Conservation (phyloP, 2,329 filamentous ascomycete species). For the Talaromyces sp. region DNA sequence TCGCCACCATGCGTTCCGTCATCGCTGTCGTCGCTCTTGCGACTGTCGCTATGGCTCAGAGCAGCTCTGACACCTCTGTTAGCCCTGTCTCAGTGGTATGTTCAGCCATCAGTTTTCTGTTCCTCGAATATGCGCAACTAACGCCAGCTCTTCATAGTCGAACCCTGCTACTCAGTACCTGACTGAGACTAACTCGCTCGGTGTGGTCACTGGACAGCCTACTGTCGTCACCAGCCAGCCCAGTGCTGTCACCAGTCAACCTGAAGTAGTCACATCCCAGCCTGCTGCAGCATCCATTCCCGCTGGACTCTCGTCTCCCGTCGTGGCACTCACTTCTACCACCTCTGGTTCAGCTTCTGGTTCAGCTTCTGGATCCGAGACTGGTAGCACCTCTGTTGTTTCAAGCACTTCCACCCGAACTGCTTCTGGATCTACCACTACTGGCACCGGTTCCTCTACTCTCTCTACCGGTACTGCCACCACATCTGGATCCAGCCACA, state of each 20-base stretch:
- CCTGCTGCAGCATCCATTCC: slow-evolving; percentile 41
- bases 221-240: slow-evolving; percentile 34
- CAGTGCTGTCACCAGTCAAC: slow-evolving; percentile 29
- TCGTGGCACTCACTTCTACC: slow-evolving; percentile 22
- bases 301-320: slow-evolving; percentile 35
- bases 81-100: slow-evolving; percentile 15
- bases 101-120: background rate
- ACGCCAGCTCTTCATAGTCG: slow-evolving; percentile 25
- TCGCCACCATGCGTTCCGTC: slow-evolving; percentile 50
- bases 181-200: slow-evolving; percentile 48
- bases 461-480: slow-evolving; percentile 1
- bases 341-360: slow-evolving; percentile 12
- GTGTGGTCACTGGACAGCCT: slow-evolving; percentile 51
- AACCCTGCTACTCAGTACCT: slow-evolving; percentile 47
- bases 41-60: slow-evolving; percentile 42
- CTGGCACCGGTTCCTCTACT: slow-evolving; percentile 10
- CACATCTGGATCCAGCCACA: slow-evolving; percentile 20
- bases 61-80: slow-evolving; percentile 6
- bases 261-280: slow-evolving; percentile 35
- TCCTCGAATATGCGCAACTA: background rate
- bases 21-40: slow-evolving; percentile 43
- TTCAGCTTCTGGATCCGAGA: slow-evolving; percentile 15
- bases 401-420: slow-evolving; percentile 21
- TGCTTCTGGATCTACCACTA: slow-evolving; percentile 15
- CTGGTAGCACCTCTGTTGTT: slow-evolving; percentile 20